Conservation (phyloP, 2,329 filamentous ascomycete genomes). For the Paecilomyces formosus region DNA sequence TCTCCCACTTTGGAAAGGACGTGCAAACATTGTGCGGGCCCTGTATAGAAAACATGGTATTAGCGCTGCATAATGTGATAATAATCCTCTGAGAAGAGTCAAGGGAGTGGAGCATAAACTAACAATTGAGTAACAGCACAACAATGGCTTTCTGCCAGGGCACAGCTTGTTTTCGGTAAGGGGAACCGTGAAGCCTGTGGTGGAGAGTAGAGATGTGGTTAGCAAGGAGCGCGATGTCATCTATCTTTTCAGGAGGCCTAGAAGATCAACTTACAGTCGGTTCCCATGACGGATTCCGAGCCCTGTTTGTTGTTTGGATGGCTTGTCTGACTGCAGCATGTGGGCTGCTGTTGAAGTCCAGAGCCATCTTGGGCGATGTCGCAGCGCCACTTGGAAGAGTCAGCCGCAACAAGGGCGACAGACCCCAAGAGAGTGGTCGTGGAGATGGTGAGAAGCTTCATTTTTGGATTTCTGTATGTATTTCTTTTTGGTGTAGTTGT, state of each 20-base stretch:
- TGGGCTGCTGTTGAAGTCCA: slow-evolving; percentile 4
- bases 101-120: background rate
- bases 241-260: background rate
- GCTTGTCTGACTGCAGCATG: slow-evolving; percentile 3
- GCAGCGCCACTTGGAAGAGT: slow-evolving; percentile 3
- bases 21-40: background rate
- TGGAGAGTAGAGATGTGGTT: background rate
- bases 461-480: background rate
- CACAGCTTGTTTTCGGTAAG: background rate
- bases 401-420: background rate
- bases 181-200: background rate
- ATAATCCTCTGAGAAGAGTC: background rate
- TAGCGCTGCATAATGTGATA: background rate
- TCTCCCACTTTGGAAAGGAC: background rate
- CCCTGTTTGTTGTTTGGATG: background rate
- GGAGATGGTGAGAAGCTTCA: background rate
- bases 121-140: background rate
- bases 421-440: background rate
- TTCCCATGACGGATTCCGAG: background rate
- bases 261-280: background rate
- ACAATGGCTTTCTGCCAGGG: background rate
- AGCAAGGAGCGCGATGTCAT: background rate
- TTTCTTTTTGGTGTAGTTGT: background rate
- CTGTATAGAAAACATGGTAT: background rate
- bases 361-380: slow-evolving; percentile 6